phyloP scores from a whole-genome alignment of 345 rosid genomes.

The Citrus medica region DNA sequence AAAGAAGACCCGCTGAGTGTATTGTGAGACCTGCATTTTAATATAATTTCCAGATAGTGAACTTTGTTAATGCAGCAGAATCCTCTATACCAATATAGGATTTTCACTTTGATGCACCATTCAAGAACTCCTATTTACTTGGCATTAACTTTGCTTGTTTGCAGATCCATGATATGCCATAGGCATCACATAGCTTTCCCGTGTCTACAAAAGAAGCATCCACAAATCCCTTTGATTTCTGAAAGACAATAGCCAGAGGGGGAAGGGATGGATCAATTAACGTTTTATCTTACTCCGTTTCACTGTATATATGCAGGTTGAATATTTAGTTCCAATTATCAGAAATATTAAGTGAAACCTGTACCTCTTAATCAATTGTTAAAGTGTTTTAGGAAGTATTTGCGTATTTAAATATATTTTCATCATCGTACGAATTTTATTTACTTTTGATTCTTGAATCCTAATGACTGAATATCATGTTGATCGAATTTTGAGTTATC shows the following conservation, averaged over 20 bases:
- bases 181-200: neutral
- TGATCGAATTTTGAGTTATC: neutral
- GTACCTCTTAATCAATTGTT: neutral
- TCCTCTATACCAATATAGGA: neutral
- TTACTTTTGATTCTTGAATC: neutral
- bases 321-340: neutral
- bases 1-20: slow-evolving; percentile 60
- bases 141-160: neutral
- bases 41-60: neutral
- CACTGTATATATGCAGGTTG: neutral
- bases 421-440: neutral
- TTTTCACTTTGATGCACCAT: neutral
- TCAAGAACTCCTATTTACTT: neutral
- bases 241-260: neutral
- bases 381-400: neutral
- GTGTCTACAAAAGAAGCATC: neutral
- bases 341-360: neutral
- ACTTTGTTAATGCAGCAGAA: neutral
- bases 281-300: neutral
- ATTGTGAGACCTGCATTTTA: slow-evolving; percentile 8
- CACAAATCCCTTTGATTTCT: neutral
- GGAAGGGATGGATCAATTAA: too few relatives aligned
- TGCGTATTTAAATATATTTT: neutral
- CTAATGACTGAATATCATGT: neutral
- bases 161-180: neutral